Evolutionary conservation across 352 stramenopile genomes (phyloP), one percentile per base, ranked within the genome.

Genomic region (Pythium phragmiticola): DNA sequence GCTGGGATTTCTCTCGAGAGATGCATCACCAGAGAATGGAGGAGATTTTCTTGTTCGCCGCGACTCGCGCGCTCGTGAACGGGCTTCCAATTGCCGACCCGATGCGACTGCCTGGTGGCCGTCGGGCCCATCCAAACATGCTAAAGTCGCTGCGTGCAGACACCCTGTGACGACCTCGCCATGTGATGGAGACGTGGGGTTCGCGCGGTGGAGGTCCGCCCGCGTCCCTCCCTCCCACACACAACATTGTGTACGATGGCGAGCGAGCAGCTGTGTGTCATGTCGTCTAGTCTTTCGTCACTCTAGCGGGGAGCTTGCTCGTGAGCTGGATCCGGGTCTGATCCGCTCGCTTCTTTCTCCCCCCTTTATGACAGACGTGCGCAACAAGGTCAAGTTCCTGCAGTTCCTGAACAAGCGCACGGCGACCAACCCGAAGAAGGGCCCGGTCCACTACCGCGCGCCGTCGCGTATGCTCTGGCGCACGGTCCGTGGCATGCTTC

Each of bases 361-460:
- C 12, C 39, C 39, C 4, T 12, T 14, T 14, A 64, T 72, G 53
- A 69, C 84, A 97, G 89, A 97, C 74, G 84, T 96, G 76, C 89
- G 94, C 82, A 98, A 98, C 84, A 96, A 97, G 84, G 78, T 98
- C 77, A 99, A 99, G 83, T 99, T 98, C 85, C 82, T 98, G 65
- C 91, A 99, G 77, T 99, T 99, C 87, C 90, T 98, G 76, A 96
- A 98, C 74, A 99, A 99, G 87, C 88, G 90, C 78, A 98, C 95
- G 71, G 98, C 98, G 76, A 99, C 97, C 55, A 99, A 99, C 90
- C 97, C 97, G 50, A 93, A 92, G 75, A 84, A 91, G 71, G 97
- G 97, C 68, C 98, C 98, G 54, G 96, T 99, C 76, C 97, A 99
- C 86, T 99, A 99, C 95, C 97, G 97, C 76, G 86, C 90, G 28